These are phyloP conservation scores for Yueomyces sp. DNA, from an alignment of 805 yeast genomes.

Conservation along the genomic window DNA sequence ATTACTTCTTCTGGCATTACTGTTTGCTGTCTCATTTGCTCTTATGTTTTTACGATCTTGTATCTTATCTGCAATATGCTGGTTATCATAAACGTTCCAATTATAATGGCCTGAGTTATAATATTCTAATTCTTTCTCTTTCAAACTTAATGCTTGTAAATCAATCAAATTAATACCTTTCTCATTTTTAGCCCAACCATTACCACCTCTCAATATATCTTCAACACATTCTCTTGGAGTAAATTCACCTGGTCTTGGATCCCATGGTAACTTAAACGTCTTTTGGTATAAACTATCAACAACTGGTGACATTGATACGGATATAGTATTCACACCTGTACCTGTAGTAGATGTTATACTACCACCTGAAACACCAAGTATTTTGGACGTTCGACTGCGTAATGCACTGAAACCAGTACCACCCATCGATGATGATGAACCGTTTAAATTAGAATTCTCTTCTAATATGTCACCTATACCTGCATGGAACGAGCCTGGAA, in stretches of 20 bases:
- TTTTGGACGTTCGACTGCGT: background rate
- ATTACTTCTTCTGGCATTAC: background rate
- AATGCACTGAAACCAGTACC: background rate
- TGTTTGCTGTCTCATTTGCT: background rate
- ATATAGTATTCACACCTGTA: slow-evolving; percentile 12
- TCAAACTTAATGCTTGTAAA: slow-evolving; percentile 63
- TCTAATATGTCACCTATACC: slow-evolving; percentile 1
- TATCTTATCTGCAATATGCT: background rate
- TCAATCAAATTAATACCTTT: slow-evolving; percentile 23
- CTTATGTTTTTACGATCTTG: slow-evolving; percentile 2
- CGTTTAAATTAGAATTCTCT: background rate
- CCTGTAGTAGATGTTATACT: background rate
- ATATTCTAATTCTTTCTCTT: slow-evolving; percentile 17
- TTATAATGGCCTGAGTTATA: slow-evolving; percentile 1
- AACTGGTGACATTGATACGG: slow-evolving; percentile 33
- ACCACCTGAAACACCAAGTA: background rate
- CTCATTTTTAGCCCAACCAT: slow-evolving; percentile 44
- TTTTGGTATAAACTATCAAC: slow-evolving; percentile 37
- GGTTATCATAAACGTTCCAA: background rate
- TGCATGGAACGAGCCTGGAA: slow-evolving; percentile 11
- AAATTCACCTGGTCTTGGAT: slow-evolving; percentile 38
- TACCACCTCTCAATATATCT: slow-evolving; percentile 61
- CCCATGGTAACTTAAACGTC: slow-evolving; percentile 52
- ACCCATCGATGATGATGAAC: background rate
- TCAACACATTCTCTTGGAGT: slow-evolving; percentile 60